phyloP scores from a whole-genome alignment of 1,139 yeast genomes.

The Taphrina confusa region DNA sequence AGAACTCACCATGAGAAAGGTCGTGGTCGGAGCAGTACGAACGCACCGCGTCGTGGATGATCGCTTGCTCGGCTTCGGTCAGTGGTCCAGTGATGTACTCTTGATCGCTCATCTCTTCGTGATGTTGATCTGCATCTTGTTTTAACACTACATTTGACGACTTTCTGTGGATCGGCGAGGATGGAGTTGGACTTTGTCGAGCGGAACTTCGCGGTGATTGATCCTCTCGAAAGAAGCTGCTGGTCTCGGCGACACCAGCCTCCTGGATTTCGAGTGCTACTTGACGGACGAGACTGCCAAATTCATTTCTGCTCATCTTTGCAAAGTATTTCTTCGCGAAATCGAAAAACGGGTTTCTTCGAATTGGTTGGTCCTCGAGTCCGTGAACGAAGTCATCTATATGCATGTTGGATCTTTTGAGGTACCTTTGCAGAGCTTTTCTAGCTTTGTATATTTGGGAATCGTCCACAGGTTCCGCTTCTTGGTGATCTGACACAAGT shows the following conservation, averaged over 20 bases:
- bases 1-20: constrained; percentile 8
- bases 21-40: constrained; percentile 14
- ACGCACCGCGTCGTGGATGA: constrained; percentile 1
- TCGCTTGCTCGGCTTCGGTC: constrained; percentile 4
- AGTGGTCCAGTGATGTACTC: constrained; percentile 11
- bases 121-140: neutral
- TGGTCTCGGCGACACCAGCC: neutral
- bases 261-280: neutral
- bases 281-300: neutral
- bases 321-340: constrained; percentile 14
- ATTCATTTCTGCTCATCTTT: neutral
- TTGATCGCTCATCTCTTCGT: no score
- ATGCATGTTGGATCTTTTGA: neutral
- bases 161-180: no score
- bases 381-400: neutral
- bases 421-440: neutral
- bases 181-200: no score
- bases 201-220: neutral
- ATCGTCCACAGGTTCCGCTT: neutral
- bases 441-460: neutral
- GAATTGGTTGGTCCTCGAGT: neutral
- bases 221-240: neutral
- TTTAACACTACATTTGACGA: no score
- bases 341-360: neutral
- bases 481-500: neutral